Conservation (phyloP, 2,329 filamentous ascomycete species). For the Monilinia vaccinii-corymbosi region DNA sequence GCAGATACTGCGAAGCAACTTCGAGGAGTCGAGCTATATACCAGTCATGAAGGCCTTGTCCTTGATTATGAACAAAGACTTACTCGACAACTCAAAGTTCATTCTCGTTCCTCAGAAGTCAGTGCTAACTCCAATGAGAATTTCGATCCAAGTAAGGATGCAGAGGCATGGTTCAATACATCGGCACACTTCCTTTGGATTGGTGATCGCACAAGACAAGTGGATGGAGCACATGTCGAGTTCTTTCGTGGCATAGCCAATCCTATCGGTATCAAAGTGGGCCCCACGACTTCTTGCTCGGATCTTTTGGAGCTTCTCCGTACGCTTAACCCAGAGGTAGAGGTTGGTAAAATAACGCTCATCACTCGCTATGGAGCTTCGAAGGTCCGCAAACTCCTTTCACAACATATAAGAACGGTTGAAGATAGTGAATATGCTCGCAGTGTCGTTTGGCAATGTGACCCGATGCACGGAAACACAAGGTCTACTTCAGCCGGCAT, state of each 20-base stretch:
- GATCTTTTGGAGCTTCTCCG: constrained; percentile 76
- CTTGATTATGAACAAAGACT: constrained; percentile 90
- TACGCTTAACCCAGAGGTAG: constrained; percentile 71
- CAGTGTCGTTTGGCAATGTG: constrained; percentile 89
- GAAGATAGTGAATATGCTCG: constrained; percentile 61
- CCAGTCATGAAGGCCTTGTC: constrained; percentile 87
- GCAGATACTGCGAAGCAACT: constrained; percentile 77
- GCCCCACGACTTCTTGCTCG: constrained; percentile 66
- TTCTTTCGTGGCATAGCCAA: constrained; percentile 96
- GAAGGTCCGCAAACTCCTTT: constrained; percentile 67
- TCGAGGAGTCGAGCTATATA: constrained; percentile 89
- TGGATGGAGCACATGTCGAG: constrained; percentile 89
- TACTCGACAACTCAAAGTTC: constrained; percentile 65
- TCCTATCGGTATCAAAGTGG: constrained; percentile 93
- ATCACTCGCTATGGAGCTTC: constrained; percentile 89
- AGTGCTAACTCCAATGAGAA: neutral
- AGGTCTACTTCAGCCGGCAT: constrained; percentile 62
- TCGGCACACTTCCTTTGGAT: constrained; percentile 98
- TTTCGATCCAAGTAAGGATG: constrained; percentile 18
- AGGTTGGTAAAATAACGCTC: constrained; percentile 87
- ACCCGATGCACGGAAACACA: constrained; percentile 93
- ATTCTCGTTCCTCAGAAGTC: constrained; percentile 27
- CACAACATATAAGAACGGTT: constrained; percentile 80
- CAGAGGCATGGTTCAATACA: constrained; percentile 74
- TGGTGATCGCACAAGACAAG: constrained; percentile 87